These are phyloP conservation scores for Falciphora oryzae DNA, from an alignment of 2,329 filamentous ascomycete species.

Conservation along the genomic window DNA sequence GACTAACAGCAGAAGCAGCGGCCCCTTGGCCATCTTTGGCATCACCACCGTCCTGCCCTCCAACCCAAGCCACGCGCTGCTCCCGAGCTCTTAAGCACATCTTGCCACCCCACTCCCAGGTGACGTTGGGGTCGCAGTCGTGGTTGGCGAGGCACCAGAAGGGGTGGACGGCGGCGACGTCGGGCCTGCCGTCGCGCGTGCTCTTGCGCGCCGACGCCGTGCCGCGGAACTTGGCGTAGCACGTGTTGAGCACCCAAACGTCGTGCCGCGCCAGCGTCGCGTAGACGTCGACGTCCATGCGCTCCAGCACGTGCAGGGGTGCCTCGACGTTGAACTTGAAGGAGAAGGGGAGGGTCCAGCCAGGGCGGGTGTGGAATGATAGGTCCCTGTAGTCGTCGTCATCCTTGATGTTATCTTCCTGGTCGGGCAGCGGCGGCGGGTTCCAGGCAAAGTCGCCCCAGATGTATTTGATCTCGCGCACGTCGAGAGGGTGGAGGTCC, in stretches of 20 bases:
- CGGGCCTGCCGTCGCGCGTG: conserved; percentile 71
- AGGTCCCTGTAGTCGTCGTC: neutral
- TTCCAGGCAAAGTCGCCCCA: conserved; percentile 62
- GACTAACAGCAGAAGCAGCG: neutral
- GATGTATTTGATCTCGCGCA: conserved; percentile 60
- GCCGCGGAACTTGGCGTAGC: conserved; percentile 88
- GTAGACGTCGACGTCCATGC: conserved; percentile 79
- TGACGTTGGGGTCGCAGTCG: conserved; percentile 89
- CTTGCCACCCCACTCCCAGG: conserved; percentile 84
- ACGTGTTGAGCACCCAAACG: conserved; percentile 81
- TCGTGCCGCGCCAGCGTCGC: conserved; percentile 54
- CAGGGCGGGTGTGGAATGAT: neutral
- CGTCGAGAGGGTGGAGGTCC: conserved; percentile 55
- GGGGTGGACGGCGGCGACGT: conserved; percentile 89
- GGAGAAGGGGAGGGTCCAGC: conserved; percentile 68
- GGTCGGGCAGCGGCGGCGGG: conserved; percentile 47
- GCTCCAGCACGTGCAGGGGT: conserved; percentile 72
- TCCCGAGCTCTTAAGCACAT: conserved; percentile 65
- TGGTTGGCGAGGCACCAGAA: conserved; percentile 97
- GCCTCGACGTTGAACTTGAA: conserved; percentile 70
- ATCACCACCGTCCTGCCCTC: conserved; percentile 13
- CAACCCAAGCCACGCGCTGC: conserved; percentile 44
- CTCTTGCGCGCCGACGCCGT: conserved; percentile 84
- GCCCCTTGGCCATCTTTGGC: neutral
- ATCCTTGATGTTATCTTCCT: neutral